phyloP scores from a whole-genome alignment of 2,329 filamentous ascomycete genomes.

The Penicillium vulpinum region DNA sequence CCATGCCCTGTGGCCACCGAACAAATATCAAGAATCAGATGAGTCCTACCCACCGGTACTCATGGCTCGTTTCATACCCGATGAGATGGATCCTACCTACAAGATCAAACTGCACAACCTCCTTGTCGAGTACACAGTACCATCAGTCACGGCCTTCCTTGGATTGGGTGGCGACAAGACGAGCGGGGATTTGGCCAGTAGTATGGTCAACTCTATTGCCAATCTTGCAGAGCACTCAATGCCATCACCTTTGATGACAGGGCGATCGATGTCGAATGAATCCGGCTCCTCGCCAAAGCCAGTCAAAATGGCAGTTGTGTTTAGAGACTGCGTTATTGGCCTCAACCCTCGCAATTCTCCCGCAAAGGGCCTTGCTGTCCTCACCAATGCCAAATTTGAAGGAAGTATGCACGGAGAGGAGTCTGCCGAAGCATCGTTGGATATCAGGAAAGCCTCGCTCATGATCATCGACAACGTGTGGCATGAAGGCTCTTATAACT shows the following conservation, averaged over 20 bases:
- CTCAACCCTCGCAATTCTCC: slow-evolving; percentile 74
- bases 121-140: slow-evolving; percentile 83
- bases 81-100: slow-evolving; percentile 88
- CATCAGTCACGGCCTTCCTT: slow-evolving; percentile 76
- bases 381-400: slow-evolving; percentile 75
- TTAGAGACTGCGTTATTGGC: slow-evolving; percentile 79
- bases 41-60: slow-evolving; percentile 59
- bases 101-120: slow-evolving; percentile 85
- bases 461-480: slow-evolving; percentile 77
- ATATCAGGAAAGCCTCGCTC: slow-evolving; percentile 77
- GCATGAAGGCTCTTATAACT: slow-evolving; percentile 40
- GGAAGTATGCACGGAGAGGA: slow-evolving; percentile 66
- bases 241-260: slow-evolving; percentile 7
- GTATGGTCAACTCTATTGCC: slow-evolving; percentile 76
- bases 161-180: slow-evolving; percentile 67
- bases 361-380: slow-evolving; percentile 75
- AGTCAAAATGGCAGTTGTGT: slow-evolving; percentile 56
- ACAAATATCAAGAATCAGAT: slow-evolving; percentile 17
- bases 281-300: slow-evolving; percentile 51
- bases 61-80: slow-evolving; percentile 86
- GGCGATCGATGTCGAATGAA: slow-evolving; percentile 18
- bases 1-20: slow-evolving; percentile 50
- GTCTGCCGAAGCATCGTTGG: slow-evolving; percentile 63
- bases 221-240: slow-evolving; percentile 62
- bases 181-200: slow-evolving; percentile 70